Base-by-base conservation (phyloP, 345 rosid species). In the Linum trigynum region DNA sequence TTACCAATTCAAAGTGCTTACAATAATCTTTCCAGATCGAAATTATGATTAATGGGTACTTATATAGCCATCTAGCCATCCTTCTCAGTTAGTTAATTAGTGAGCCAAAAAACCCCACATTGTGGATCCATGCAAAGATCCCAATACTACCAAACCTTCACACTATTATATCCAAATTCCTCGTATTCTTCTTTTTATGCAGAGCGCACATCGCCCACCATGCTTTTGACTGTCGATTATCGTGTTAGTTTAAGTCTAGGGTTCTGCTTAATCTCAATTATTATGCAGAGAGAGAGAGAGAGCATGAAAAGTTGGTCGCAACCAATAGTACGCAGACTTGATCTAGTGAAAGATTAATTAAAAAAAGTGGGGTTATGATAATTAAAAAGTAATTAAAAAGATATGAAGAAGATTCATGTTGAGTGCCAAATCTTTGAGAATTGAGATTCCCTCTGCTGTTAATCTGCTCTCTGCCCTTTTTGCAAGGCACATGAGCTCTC, bases 371-470 rank as follows among this genome's bases (percentile, higher is more conserved):
- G 53, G 53, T 48, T 1, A 9, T 9, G 66, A 74, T 76, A 5
- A 35, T 38, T 59, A 43, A 62, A 15, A 50, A 2, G 51, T 68
- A 55, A 38, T 51, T 45, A 75, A 61, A 65, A 42, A 61, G 51
- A 38, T 68, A 66, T 66, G 12, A 12, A 23, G 69, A 76, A 72
- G 82, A 71, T 78, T 71, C 82, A 72, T 69, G 78, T 37, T 69
- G 74, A 76, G 67, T 67, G 77, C 77, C 59, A 72, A 65, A 76
- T 81, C 82, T 74, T 48, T 65, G 40, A 76, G 85, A 78, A 71
- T 48, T 65, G 40, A 76, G 85, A 78, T 74, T 78, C 85, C 77
- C 59, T 71, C 50, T n/a, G 45, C 45, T 41, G 45, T 15, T 48
- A 23, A 23, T 23, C 32, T 23, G 32, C 32, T 23, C 32, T 23